phyloP scores from a whole-genome alignment of 768 basidiomycete genomes.

The Chiua virens region DNA sequence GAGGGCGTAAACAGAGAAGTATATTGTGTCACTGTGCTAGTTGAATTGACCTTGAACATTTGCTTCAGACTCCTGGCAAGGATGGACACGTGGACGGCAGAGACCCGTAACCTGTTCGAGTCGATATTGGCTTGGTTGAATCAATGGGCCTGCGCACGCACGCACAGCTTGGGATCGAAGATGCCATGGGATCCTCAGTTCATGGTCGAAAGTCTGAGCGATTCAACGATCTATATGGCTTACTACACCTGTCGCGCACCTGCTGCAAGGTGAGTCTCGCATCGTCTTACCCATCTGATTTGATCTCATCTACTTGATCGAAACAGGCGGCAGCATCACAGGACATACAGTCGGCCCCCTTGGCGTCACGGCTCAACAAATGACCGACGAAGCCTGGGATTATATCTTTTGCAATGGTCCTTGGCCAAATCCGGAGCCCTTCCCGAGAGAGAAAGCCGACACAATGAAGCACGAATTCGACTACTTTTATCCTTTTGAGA shows the following conservation, averaged over 20 bases:
- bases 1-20: constrained; percentile 85
- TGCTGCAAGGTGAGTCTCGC: constrained; percentile 76
- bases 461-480: constrained; percentile 86
- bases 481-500: constrained; percentile 98
- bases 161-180: constrained; percentile 92
- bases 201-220: constrained; percentile 94
- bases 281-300: not conserved
- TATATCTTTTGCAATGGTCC: constrained; percentile 82
- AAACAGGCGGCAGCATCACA: constrained; percentile 65
- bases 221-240: constrained; percentile 98
- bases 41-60: not conserved
- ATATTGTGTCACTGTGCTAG: constrained; percentile 27
- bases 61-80: constrained; percentile 62
- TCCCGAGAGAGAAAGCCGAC: constrained; percentile 78
- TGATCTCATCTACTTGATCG: constrained; percentile 5
- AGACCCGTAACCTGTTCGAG: constrained; percentile 92
- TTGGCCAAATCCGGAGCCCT: constrained; percentile 64
- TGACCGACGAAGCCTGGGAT: constrained; percentile 99
- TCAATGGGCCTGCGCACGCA: constrained; percentile 99
- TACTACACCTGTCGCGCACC: constrained; percentile 95
- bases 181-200: constrained; percentile 97
- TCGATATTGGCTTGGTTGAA: constrained; percentile 92
- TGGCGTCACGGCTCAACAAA: constrained; percentile 83
- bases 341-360: constrained; percentile 80
- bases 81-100: constrained; percentile 90